These are phyloP conservation scores for Hypericum perforatum DNA, from an alignment of 345 rosid species.

Conservation along the genomic window DNA sequence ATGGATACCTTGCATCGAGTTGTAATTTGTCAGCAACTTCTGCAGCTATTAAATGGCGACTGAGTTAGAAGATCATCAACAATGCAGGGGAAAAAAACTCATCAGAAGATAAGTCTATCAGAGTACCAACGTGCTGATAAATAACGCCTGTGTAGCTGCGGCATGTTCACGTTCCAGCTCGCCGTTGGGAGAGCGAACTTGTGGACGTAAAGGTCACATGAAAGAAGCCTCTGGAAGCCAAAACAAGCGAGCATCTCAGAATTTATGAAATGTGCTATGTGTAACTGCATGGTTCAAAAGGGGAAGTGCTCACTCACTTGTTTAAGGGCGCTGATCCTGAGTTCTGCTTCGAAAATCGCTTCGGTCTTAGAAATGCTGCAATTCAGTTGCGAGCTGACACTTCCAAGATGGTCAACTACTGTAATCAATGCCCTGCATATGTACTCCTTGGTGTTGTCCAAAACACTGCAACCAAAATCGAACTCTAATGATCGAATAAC, in stretches of 20 bases:
- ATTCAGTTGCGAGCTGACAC: constrained; percentile 45
- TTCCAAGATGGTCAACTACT: constrained; percentile 61
- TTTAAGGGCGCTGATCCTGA: constrained; percentile 38
- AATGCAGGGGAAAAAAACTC: too few species aligned
- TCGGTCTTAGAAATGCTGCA: constrained; percentile 19
- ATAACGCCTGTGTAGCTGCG: constrained; percentile 38
- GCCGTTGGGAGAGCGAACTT: constrained; percentile 34
- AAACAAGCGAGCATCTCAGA: neutral
- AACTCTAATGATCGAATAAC: neutral
- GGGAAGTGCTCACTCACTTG: constrained; percentile 29
- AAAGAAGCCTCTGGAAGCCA: constrained; percentile 34
- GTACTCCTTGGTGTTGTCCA: constrained; percentile 62
- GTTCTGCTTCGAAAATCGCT: constrained; percentile 37
- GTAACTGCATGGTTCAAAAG: neutral
- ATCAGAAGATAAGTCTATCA: neutral
- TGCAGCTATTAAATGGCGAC: too few species aligned
- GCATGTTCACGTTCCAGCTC: constrained; percentile 31
- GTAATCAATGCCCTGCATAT: constrained; percentile 49
- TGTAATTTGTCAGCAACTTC: too few species aligned
- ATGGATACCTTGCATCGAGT: too few species aligned
- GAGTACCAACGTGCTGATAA: constrained; percentile 28
- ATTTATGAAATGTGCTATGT: neutral
- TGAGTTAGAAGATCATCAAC: too few species aligned
- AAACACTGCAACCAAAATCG: constrained; percentile 20
- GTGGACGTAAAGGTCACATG: constrained; percentile 32